Percentiles rank a stretch among this genome's conserved stretches.
Evolutionary conservation across 352 stramenopile species (phyloP).

Genomic region (Phytopythium cucurbitacearum): DNA sequence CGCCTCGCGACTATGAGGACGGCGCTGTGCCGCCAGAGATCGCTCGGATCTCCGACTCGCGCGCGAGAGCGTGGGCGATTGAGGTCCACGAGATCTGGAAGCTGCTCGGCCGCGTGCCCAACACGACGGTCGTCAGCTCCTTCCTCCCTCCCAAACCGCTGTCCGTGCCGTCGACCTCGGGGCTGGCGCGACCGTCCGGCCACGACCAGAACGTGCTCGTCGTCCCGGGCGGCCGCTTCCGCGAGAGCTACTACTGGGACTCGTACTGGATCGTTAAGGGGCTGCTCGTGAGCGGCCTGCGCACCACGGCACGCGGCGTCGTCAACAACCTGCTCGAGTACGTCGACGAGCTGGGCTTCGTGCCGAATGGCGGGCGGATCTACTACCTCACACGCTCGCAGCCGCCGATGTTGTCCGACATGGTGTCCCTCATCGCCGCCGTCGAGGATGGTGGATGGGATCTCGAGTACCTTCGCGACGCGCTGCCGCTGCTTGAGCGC

Average conservation of each 20-base stretch:
- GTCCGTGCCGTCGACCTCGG: conserved; percentile 82
- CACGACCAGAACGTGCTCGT: conserved; percentile 62
- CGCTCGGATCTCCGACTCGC: conserved; percentile 34
- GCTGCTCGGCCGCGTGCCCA: conserved; percentile 53
- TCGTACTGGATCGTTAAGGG: conserved; percentile 91
- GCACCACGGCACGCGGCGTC: conserved; percentile 64
- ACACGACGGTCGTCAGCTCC: conserved; percentile 42
- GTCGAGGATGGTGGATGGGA: conserved; percentile 38
- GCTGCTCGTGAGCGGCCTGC: conserved; percentile 81
- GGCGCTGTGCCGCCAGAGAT: conserved; percentile 45
- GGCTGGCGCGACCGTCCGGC: conserved; percentile 44
- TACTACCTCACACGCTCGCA: conserved; percentile 91
- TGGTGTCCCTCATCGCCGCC: conserved; percentile 42
- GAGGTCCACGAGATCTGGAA: conserved; percentile 74
- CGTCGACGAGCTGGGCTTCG: conserved; percentile 80
- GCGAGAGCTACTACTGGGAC: conserved; percentile 93
- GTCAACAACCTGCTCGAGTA: conserved; percentile 88
- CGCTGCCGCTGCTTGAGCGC: conserved; percentile 59
- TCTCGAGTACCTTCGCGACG: conserved; percentile 40
- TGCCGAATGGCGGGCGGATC: conserved; percentile 87
- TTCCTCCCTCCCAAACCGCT: conserved; percentile 67
- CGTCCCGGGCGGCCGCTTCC: conserved; percentile 87
- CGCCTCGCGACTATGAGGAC: conserved; percentile 45
- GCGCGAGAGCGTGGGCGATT: conserved; percentile 59
- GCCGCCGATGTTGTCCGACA: conserved; percentile 87